These are phyloP conservation scores for Candida glaebosa DNA, from an alignment of 805 yeast species.

Conservation along the genomic window DNA sequence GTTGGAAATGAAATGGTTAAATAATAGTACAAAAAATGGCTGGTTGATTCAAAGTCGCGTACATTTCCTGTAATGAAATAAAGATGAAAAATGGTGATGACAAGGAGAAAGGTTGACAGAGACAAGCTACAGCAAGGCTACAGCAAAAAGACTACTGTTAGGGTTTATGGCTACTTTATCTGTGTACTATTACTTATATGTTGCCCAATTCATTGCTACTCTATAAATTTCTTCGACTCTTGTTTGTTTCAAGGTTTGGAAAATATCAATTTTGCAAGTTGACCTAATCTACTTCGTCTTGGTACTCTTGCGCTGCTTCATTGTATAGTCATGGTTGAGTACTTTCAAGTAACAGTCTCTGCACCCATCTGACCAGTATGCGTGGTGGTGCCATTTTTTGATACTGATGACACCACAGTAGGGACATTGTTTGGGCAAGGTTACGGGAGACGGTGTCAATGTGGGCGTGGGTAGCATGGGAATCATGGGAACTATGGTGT, in stretches of 20 bases:
- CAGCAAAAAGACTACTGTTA: background rate
- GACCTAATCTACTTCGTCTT: background rate
- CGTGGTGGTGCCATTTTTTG: background rate
- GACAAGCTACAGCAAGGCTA: background rate
- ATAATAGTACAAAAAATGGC: background rate
- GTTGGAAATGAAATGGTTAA: background rate
- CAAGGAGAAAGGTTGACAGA: too few relatives aligned
- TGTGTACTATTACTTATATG: background rate
- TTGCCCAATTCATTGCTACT: background rate
- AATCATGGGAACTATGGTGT: background rate
- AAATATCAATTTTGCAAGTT: too few relatives aligned
- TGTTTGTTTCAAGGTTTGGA: background rate
- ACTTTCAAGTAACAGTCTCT: background rate
- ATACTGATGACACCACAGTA: background rate
- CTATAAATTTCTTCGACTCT: background rate
- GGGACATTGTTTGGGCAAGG: background rate
- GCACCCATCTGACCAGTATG: background rate
- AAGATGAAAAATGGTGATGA: too few relatives aligned
- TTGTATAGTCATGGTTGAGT: background rate
- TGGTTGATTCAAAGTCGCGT: constrained; percentile 1
- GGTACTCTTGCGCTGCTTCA: background rate
- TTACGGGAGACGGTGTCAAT: background rate
- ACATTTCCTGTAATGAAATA: background rate
- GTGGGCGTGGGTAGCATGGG: background rate
- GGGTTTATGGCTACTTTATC: background rate